Conservation (phyloP, 2,329 filamentous ascomycete genomes). For the Seiridium unicorne region DNA sequence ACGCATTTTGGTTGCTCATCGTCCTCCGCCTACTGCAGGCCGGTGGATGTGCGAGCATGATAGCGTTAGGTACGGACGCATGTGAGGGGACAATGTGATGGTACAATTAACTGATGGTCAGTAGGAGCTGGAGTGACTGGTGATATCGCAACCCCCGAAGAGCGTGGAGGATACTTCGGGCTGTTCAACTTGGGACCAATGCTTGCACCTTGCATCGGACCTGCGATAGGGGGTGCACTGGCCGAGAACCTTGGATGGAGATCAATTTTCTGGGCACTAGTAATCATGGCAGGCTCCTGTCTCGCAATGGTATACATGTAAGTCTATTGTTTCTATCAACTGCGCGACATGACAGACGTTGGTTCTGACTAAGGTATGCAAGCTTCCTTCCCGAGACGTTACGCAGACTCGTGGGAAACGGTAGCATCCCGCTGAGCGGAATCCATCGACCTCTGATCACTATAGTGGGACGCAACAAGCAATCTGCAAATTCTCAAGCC, state of each 20-base stretch:
- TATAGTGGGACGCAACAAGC: slow-evolving; percentile 13
- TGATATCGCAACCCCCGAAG: slow-evolving; percentile 28
- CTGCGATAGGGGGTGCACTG: slow-evolving; percentile 53
- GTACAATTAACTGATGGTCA: not conserved
- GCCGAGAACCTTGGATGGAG: slow-evolving; percentile 56
- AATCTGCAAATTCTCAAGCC: not conserved
- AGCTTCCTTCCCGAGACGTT: not conserved
- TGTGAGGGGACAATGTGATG: not conserved
- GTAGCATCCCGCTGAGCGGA: not conserved
- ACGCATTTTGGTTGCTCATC: slow-evolving; percentile 30
- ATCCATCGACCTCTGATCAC: slow-evolving; percentile 19
- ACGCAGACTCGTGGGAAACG: not conserved
- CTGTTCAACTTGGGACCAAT: slow-evolving; percentile 36
- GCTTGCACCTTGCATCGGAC: slow-evolving; percentile 56
- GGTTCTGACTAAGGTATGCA: slow-evolving; percentile 15
- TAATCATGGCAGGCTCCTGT: slow-evolving; percentile 37
- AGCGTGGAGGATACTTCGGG: slow-evolving; percentile 31
- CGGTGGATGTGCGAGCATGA: slow-evolving; percentile 31
- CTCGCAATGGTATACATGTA: slow-evolving; percentile 26
- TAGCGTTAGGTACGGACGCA: slow-evolving; percentile 23
- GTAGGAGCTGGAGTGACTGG: slow-evolving; percentile 25
- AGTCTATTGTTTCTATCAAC: not conserved
- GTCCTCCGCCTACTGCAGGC: slow-evolving; percentile 29
- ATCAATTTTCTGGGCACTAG: slow-evolving; percentile 39
- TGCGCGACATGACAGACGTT: not conserved